These are phyloP conservation scores for Lolium perenne DNA, from an alignment of 176 grass and related monocot species.

Conservation along the genomic window DNA sequence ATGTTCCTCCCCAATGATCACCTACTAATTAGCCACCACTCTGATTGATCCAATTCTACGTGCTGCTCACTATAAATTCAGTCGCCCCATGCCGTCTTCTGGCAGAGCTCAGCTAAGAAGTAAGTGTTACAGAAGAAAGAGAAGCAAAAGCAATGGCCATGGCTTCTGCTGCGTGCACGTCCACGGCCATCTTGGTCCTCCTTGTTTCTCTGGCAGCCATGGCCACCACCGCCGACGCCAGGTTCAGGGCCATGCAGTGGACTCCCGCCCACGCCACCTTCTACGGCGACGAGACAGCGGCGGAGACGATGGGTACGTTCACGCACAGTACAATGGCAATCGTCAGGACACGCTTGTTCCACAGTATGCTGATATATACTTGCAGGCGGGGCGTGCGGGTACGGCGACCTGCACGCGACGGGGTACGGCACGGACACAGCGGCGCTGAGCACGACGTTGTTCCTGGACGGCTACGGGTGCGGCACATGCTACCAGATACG, in stretches of 20 bases:
- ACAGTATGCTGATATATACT: not conserved
- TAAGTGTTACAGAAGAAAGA: not conserved
- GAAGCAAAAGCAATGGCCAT: slow-evolving; percentile 45
- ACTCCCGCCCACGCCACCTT: slow-evolving; percentile 77
- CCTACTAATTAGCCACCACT: slow-evolving; percentile 6
- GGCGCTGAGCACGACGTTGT: slow-evolving; percentile 74
- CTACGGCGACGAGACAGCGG: slow-evolving; percentile 77
- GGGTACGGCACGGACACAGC: slow-evolving; percentile 78
- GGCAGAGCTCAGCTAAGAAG: slow-evolving; percentile 25
- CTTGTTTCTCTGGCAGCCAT: slow-evolving; percentile 32
- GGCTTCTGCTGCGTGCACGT: slow-evolving; percentile 33
- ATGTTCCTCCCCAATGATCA: slow-evolving; percentile 33
- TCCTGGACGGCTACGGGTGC: slow-evolving; percentile 65
- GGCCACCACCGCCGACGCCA: slow-evolving; percentile 46
- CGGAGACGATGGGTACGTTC: slow-evolving; percentile 65
- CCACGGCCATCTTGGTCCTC: slow-evolving; percentile 30
- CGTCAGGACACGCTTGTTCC: not conserved
- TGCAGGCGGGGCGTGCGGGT: slow-evolving; percentile 89
- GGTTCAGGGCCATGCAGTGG: slow-evolving; percentile 62
- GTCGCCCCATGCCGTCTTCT: not conserved
- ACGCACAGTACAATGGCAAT: not conserved
- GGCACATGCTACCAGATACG: slow-evolving; percentile 81
- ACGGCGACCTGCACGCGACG: slow-evolving; percentile 55
- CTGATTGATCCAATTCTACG: not conserved
- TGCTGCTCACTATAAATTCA: slow-evolving; percentile 34